Evolutionary conservation across 768 basidiomycete genomes (phyloP), one percentile per base, ranked within the genome.

Genomic region (Lactarius sp.): DNA sequence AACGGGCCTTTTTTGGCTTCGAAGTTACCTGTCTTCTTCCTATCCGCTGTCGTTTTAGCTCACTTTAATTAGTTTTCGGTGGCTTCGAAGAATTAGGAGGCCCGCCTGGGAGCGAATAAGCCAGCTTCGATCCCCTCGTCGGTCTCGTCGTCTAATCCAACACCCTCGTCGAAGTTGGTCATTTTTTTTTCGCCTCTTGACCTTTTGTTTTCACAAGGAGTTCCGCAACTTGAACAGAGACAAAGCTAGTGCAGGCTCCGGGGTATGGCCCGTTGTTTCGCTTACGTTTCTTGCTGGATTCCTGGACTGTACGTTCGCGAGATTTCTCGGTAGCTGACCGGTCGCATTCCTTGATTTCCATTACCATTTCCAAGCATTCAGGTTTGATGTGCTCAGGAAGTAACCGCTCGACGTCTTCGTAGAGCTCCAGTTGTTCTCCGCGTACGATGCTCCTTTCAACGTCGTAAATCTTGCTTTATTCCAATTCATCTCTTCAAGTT

Each of bases 391-490:
- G 81, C 42, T 81, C 83, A 0, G 96, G 94, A 3, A 98, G 77
- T 12, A 99, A 78, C 0, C 93, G 88, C 62, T 86, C 84, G 56
- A 96, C 91, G 72, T 99, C 97, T n/a, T 81, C 86, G 70, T 94
- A 99, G 10, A 98, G 81, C 73, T 98, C 94, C 37, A 97, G 84
- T 66, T 88, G 81, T 59, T 90, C 87, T 31, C 94, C 93, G 59
- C 86, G 85, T 54, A 87, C 81, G 72, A 99, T 97, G 47, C 87
- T 82, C 69, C 84, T 86, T 72, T 98, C 95, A 2, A 98, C 91
- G 69, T 92, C 86, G 65, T 99, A 96, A 2, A 84, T 69, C 93
- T 86, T 0, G 97, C 94, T 67, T 87, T 90, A 57, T 90, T 87
- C 79, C 94, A 90, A 70, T 97, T 96, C 53, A 79, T 71, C 69